Evolutionary conservation across 345 rosid genomes (phyloP).

Genomic region (Erysimum cheiranthoides): DNA sequence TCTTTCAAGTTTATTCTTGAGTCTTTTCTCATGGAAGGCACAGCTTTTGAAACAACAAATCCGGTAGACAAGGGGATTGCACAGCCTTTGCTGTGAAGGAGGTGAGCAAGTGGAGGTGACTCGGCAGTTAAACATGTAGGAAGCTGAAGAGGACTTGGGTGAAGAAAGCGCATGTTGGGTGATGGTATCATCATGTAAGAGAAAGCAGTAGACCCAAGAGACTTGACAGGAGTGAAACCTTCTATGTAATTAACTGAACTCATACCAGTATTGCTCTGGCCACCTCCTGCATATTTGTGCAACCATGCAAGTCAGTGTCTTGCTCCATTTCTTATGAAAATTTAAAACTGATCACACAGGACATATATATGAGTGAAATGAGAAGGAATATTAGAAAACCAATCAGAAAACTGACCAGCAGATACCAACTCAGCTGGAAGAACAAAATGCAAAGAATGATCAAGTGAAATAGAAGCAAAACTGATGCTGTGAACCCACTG

Average conservation of each 20-base stretch:
- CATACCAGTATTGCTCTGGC: constrained; percentile 57
- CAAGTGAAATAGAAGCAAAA: constrained; percentile 81
- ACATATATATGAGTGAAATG: constrained; percentile 9
- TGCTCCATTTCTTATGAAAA: constrained; percentile 12
- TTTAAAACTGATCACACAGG: background rate
- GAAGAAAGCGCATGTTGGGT: constrained; percentile 95
- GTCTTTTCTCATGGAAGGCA: constrained; percentile 88
- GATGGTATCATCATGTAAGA: constrained; percentile 93
- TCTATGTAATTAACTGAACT: constrained; percentile 69
- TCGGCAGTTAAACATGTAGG: constrained; percentile 97
- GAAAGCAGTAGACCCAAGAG: constrained; percentile 82
- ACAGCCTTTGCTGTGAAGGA: constrained; percentile 95
- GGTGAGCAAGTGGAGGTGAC: constrained; percentile 99
- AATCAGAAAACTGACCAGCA: constrained; percentile 61
- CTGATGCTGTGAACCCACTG: constrained; percentile 98
- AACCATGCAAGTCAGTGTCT: constrained; percentile 22
- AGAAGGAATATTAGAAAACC: constrained; percentile 2
- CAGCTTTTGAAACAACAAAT: constrained; percentile 90
- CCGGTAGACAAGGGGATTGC: constrained; percentile 90
- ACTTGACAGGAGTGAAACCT: constrained; percentile 92
- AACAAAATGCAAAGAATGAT: constrained; percentile 81
- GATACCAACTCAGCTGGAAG: constrained; percentile 79
- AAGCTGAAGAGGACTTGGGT: constrained; percentile 86
- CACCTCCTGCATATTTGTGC: constrained; percentile 59
- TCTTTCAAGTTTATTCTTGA: constrained; percentile 66